Percentiles rank a stretch among this genome's conserved stretches.
Conservation (phyloP, 768 basidiomycete genomes). For the Lactarius hengduanensis region DNA sequence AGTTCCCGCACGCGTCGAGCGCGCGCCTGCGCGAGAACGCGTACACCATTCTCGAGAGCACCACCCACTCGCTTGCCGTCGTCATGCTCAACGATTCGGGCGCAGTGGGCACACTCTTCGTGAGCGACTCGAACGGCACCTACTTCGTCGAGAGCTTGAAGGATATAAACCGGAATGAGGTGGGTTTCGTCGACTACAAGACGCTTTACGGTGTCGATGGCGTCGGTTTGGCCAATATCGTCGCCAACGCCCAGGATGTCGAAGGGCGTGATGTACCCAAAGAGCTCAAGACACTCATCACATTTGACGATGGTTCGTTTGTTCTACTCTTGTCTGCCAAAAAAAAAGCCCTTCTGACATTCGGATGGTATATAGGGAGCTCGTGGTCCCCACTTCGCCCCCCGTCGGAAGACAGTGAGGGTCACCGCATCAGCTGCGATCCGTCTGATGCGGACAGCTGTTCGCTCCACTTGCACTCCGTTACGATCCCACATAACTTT, state of each 20-base stretch:
- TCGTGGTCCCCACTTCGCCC: constrained; percentile 68
- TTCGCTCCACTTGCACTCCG: constrained; percentile 89
- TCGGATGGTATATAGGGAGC: constrained; percentile 45
- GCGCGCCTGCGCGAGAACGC: constrained; percentile 84
- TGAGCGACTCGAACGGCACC: constrained; percentile 94
- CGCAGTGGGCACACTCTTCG: constrained; percentile 86
- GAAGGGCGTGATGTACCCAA: constrained; percentile 69
- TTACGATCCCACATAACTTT: constrained; percentile 89
- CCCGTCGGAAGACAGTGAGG: constrained; percentile 56
- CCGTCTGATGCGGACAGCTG: constrained; percentile 56
- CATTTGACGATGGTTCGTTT: constrained; percentile 77
- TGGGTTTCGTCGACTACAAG: constrained; percentile 94
- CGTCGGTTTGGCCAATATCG: constrained; percentile 86
- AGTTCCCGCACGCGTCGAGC: constrained; percentile 87
- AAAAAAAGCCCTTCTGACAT: neutral
- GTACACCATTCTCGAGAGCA: constrained; percentile 94
- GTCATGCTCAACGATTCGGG: constrained; percentile 71
- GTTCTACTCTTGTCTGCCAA: neutral
- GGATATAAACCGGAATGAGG: constrained; percentile 87
- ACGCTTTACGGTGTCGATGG: constrained; percentile 83
- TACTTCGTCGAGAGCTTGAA: constrained; percentile 89
- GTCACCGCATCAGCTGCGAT: constrained; percentile 63
- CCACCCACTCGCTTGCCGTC: constrained; percentile 89
- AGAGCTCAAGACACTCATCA: constrained; percentile 73
- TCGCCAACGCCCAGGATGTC: constrained; percentile 81